Conservation (phyloP, 768 basidiomycete species). For the Lyophyllum decastes region DNA sequence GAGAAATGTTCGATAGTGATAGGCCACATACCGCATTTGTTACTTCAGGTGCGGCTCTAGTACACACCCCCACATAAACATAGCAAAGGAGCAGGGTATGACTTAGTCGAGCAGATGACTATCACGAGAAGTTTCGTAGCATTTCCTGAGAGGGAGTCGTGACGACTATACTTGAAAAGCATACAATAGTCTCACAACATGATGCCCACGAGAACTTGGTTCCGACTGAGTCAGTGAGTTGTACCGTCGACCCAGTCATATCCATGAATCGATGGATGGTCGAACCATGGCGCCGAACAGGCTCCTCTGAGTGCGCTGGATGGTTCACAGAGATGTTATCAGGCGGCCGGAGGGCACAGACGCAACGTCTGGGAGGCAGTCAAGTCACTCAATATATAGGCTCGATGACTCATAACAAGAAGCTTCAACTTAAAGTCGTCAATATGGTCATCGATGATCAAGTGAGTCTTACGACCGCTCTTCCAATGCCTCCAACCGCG, state of each 20-base stretch:
- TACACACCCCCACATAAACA: too few species aligned
- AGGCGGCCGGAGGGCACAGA: neutral
- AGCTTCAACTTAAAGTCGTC: neutral
- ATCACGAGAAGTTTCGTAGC: neutral
- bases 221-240: too few species aligned
- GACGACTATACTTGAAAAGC: neutral
- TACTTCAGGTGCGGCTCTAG: too few species aligned
- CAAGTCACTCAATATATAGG: neutral
- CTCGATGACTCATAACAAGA: neutral
- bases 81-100: too few species aligned
- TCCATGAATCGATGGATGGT: too few species aligned
- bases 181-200: neutral
- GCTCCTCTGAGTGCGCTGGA: too few species aligned
- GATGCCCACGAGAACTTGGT: neutral
- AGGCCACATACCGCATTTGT: neutral
- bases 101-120: too few species aligned
- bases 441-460: neutral
- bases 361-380: neutral
- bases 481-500: constrained; percentile 5
- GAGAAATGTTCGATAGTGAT: neutral
- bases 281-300: too few species aligned
- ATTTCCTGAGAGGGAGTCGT: neutral
- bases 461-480: neutral
- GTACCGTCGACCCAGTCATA: too few species aligned
- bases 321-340: too few species aligned